Conservation (phyloP, 352 stramenopile species). For the Pilasporangium apinafurcum region DNA sequence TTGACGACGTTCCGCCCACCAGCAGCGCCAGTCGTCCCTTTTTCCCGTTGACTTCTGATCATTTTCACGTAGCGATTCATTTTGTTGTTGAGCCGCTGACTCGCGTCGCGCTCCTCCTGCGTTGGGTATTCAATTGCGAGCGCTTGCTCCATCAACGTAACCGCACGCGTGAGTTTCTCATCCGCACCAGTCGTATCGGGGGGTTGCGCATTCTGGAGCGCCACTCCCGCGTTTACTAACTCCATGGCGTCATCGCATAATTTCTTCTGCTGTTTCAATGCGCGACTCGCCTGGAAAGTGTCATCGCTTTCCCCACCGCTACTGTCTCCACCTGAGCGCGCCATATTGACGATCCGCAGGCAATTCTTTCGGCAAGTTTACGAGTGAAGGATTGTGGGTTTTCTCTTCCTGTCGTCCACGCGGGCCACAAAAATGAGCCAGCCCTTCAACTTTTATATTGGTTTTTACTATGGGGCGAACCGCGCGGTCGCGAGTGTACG, state of each 20-base stretch:
- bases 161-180: slow-evolving; percentile 57
- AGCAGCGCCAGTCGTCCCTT: slow-evolving; percentile 20
- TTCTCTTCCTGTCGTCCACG: too few species aligned
- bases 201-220: slow-evolving; percentile 64
- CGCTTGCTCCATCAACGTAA: slow-evolving; percentile 72
- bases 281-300: slow-evolving; percentile 45
- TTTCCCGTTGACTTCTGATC: slow-evolving; percentile 76
- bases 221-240: slow-evolving; percentile 75
- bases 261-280: slow-evolving; percentile 63
- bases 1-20: slow-evolving; percentile 30
- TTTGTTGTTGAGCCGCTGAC: slow-evolving; percentile 71
- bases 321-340: slow-evolving; percentile 26
- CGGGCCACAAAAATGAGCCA: too few species aligned
- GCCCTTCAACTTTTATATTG: too few species aligned
- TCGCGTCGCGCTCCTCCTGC: slow-evolving; percentile 66
- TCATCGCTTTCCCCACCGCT: slow-evolving; percentile 62
- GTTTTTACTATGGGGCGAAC: too few species aligned
- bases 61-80: slow-evolving; percentile 86
- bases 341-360: slow-evolving; percentile 34
- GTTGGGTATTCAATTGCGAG: slow-evolving; percentile 71
- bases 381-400: too few species aligned
- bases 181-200: slow-evolving; percentile 46
- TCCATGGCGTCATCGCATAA: slow-evolving; percentile 79
- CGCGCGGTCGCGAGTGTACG: too few species aligned
- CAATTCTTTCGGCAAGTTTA: slow-evolving; percentile 18